Base-by-base conservation (phyloP, 202 grass and related monocot genomes). In the Brachypodium distachyon region DNA sequence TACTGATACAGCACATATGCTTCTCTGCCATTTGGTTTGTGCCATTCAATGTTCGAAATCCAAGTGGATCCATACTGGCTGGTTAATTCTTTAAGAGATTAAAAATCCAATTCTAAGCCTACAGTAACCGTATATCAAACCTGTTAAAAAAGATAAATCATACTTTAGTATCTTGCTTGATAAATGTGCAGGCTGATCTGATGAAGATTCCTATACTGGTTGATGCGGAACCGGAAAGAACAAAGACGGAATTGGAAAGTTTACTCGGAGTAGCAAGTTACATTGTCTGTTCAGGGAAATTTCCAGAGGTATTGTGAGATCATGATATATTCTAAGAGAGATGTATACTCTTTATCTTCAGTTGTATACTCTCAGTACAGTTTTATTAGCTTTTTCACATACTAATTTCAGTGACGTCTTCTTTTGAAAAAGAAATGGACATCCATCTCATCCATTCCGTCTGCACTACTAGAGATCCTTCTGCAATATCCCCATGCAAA, bases 201-300 rank as follows among this genome's bases (percentile, higher is more conserved):
- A 81, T 85, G 82, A 89, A 85, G 18, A 85, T 89, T 59, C 82
- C 82, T 34, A 85, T 89, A 54, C 59, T 85, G 56, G 50, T 89
- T 74, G 87, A 89, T 68, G 87, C 78, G 18, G 85, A 87, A 37
- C 85, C 75, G 53, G 82, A 89, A 81, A 85, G 66, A 78, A 85
- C 73, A 47, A 79, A 85, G 74, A 52, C 62, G 56, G 78, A 84
- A 82, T 69, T 82, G 60, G 74, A 62, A 60, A n/a, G 52, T 82
- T 69, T 89, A 46, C 82, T 89, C 51, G 41, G 49, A 61, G 36
- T 85, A 60, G 82, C 87, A 68, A 78, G 78, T 60, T 89, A 82
- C 67, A 39, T 85, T 54, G 77, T 89, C 62, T 89, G 87, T 42
- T 74, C 73, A 0, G 73, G 68, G 8, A 89, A 89, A 68, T 89